Conservation (phyloP, 768 basidiomycete species). For the Mycena albidolilacea region DNA sequence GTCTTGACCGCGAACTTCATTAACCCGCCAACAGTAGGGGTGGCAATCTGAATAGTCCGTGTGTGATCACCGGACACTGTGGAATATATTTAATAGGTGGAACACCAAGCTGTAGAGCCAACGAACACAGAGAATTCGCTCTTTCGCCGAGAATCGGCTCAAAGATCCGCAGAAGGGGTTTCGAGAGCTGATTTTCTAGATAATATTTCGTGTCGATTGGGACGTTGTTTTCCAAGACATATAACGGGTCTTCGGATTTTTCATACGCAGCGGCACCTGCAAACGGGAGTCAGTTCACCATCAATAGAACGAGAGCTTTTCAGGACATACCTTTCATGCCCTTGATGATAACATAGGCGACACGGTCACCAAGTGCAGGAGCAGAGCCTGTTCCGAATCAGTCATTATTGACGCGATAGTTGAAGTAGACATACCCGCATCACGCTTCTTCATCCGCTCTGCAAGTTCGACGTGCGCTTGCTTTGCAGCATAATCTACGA, state of each 20-base stretch:
- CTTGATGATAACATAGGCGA: constrained; percentile 98
- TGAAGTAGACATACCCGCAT: constrained; percentile 74
- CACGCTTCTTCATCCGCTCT: constrained; percentile 95
- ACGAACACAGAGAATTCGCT: constrained; percentile 84
- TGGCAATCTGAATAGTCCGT: constrained; percentile 94
- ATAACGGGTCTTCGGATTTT: constrained; percentile 98
- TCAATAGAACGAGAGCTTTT: neutral
- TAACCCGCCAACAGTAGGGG: constrained; percentile 94
- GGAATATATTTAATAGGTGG: constrained; percentile 18
- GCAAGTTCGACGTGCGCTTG: constrained; percentile 98
- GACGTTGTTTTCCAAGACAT: constrained; percentile 97
- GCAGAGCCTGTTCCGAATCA: constrained; percentile 78
- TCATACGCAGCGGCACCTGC: constrained; percentile 98
- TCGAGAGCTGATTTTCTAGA: constrained; percentile 97
- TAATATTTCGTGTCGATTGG: constrained; percentile 99
- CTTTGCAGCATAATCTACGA: constrained; percentile 89
- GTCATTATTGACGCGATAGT: neutral
- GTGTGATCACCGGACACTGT: constrained; percentile 97
- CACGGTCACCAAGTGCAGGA: constrained; percentile 97
- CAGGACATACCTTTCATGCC: constrained; percentile 83
- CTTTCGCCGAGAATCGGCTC: constrained; percentile 97
- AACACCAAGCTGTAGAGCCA: constrained; percentile 24
- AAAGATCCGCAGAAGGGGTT: constrained; percentile 97
- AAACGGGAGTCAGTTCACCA: neutral
- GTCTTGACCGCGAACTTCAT: constrained; percentile 99